These are phyloP conservation scores for Trichoderma sp. DNA, from an alignment of 2,329 filamentous ascomycete species.

Conservation along the genomic window DNA sequence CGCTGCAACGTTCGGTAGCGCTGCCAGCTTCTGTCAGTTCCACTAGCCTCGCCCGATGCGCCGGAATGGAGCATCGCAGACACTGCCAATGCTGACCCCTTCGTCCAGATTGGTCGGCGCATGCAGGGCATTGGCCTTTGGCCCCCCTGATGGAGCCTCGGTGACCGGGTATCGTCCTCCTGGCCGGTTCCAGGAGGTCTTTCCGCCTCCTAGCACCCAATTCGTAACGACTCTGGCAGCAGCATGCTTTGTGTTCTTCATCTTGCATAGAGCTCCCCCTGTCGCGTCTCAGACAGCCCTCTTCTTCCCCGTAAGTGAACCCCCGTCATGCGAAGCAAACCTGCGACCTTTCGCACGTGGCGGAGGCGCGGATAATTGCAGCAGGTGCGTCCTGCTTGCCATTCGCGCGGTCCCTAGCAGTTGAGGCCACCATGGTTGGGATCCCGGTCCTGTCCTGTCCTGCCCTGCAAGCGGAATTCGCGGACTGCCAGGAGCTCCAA, in stretches of 20 bases:
- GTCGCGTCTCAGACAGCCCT: constrained; percentile 7
- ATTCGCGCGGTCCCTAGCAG: constrained; percentile 4
- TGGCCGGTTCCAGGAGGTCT: constrained; percentile 5
- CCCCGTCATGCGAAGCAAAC: constrained; percentile 25
- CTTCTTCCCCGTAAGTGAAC: background rate
- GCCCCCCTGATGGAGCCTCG: constrained; percentile 17
- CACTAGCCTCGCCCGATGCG: constrained; percentile 13
- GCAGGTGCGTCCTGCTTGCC: background rate
- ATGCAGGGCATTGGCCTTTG: constrained; percentile 13
- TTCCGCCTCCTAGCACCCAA: background rate
- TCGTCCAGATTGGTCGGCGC: background rate
- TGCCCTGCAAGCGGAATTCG: constrained; percentile 8
- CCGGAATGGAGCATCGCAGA: constrained; percentile 22
- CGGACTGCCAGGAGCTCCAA: background rate
- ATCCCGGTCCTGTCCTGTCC: background rate
- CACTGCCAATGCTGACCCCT: constrained; percentile 16
- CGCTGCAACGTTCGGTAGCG: constrained; percentile 15
- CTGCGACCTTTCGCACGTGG: constrained; percentile 21
- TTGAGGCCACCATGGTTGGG: background rate
- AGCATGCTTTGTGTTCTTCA: background rate
- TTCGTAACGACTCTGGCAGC: background rate
- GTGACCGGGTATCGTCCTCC: background rate
- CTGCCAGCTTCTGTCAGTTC: constrained; percentile 19
- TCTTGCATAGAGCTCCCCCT: constrained; percentile 7
- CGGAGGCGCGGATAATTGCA: background rate